Percentiles rank a stretch among this genome's conserved stretches.
These are phyloP conservation scores for Pseudogymnoascus sp. DNA, from an alignment of 2,329 filamentous ascomycete genomes.

Conservation along the genomic window DNA sequence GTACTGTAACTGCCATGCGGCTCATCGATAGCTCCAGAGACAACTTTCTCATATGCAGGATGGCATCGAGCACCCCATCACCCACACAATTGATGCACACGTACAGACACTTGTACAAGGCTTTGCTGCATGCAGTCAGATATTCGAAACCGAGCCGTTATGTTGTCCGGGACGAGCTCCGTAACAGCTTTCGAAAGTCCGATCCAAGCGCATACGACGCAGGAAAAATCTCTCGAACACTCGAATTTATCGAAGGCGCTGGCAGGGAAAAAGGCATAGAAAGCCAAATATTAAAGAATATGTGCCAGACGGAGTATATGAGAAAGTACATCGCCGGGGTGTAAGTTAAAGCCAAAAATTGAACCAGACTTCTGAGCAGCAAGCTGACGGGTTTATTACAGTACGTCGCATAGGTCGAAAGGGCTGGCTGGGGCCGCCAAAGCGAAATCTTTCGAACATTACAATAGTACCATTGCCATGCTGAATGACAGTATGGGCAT, in stretches of 20 bases:
- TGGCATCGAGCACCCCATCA: not conserved
- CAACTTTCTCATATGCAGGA: not conserved
- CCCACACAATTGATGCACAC: conserved; percentile 44
- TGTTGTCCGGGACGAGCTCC: conserved; percentile 49
- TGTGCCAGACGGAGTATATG: conserved; percentile 40
- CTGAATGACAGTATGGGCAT: conserved; percentile 65
- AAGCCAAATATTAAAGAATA: conserved; percentile 62
- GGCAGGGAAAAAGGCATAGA: conserved; percentile 56
- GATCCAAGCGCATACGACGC: conserved; percentile 37
- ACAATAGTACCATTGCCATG: conserved; percentile 62
- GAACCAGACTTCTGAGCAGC: not conserved
- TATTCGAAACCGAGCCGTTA: conserved; percentile 61
- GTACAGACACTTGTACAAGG: conserved; percentile 63
- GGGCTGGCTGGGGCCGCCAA: conserved; percentile 15
- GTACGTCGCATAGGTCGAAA: conserved; percentile 16
- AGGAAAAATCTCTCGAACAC: conserved; percentile 51
- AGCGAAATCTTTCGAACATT: conserved; percentile 40
- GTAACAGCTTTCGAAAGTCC: conserved; percentile 49
- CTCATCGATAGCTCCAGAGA: not conserved
- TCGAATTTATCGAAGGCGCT: conserved; percentile 62
- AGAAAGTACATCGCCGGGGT: conserved; percentile 3
- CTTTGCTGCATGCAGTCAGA: conserved; percentile 59
- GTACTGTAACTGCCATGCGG: not conserved
- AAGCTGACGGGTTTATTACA: conserved; percentile 8
- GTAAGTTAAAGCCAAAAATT: not conserved